Evolutionary conservation across 306 rosid genomes (phyloP).

Genomic region (Amphicarpaea edgeworthii): DNA sequence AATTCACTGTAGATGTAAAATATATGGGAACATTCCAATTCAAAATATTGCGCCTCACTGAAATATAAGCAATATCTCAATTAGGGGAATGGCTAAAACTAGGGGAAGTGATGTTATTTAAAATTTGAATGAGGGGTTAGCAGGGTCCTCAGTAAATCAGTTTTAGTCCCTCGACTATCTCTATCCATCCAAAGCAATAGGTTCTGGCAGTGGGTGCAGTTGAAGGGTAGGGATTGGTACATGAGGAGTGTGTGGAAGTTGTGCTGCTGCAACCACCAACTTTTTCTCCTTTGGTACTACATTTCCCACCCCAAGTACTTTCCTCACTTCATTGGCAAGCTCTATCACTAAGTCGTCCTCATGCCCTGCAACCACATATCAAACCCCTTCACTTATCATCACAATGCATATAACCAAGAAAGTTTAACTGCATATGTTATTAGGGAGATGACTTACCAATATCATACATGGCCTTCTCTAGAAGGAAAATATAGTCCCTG

Average conservation of each 20-base stretch:
- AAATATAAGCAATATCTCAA: slow-evolving; percentile 22
- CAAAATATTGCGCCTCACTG: slow-evolving; percentile 1
- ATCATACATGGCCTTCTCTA: slow-evolving; percentile 87
- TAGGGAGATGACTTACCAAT: slow-evolving; percentile 65
- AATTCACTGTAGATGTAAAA: background rate
- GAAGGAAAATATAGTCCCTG: slow-evolving; percentile 77
- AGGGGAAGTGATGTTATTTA: slow-evolving; percentile 7
- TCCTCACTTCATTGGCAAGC: slow-evolving; percentile 92
- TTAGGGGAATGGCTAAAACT: slow-evolving; percentile 40
- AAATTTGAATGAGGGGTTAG: slow-evolving; percentile 49
- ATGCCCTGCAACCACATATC: slow-evolving; percentile 73
- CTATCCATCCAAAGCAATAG: slow-evolving; percentile 69
- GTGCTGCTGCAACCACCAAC: slow-evolving; percentile 45
- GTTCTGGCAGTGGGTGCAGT: slow-evolving; percentile 75
- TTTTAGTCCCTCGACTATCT: slow-evolving; percentile 20
- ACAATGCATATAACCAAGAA: slow-evolving; percentile 5
- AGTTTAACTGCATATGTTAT: background rate
- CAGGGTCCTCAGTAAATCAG: slow-evolving; percentile 43
- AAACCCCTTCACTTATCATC: slow-evolving; percentile 25
- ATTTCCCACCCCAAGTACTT: slow-evolving; percentile 68
- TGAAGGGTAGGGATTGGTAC: slow-evolving; percentile 64
- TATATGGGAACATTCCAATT: slow-evolving; percentile 2
- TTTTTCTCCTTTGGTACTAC: slow-evolving; percentile 64
- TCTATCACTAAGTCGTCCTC: slow-evolving; percentile 87
- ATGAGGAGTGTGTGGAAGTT: slow-evolving; percentile 60